Percentiles rank a stretch among this genome's conserved stretches.
Conservation (phyloP, 75 land plant genomes). For the Pinus albicaulis region DNA sequence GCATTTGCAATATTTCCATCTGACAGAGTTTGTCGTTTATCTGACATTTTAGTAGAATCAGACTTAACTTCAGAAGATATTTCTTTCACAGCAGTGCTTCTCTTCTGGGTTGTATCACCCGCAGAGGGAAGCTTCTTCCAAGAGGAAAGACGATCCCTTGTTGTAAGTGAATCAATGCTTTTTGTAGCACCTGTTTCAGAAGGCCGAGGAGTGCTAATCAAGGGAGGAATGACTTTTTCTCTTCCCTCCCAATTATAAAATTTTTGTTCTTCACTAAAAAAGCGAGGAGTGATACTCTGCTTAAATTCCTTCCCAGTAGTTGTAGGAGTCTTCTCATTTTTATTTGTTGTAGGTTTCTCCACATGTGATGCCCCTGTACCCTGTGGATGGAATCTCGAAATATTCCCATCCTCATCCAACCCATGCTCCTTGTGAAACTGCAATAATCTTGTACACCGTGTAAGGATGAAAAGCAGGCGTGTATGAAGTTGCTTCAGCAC, state of each 20-base stretch:
- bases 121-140: constrained; percentile 77
- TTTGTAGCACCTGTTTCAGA: constrained; percentile 20
- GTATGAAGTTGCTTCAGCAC: constrained; percentile 88
- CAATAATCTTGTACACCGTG: constrained; percentile 90
- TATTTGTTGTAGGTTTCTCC: constrained; percentile 31
- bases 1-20: constrained; percentile 16
- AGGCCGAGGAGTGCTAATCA: constrained; percentile 9
- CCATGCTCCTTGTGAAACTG: constrained; percentile 94
- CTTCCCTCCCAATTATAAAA: constrained; percentile 31
- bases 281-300: constrained; percentile 38
- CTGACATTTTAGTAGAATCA: constrained; percentile 12
- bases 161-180: constrained; percentile 21
- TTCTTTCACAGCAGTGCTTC: constrained; percentile 12
- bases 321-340: constrained; percentile 27
- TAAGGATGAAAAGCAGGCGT: constrained; percentile 98
- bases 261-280: constrained; percentile 59
- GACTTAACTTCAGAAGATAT: constrained; percentile 21
- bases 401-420: constrained; percentile 72
- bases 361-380: constrained; percentile 50
- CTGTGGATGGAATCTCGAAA: constrained; percentile 23
- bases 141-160: constrained; percentile 63
- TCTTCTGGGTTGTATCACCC: constrained; percentile 29
- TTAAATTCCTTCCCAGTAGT: constrained; percentile 29
- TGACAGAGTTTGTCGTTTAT: constrained; percentile 5
- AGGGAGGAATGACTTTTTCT: constrained; percentile 25